phyloP scores from a whole-genome alignment of 805 yeast genomes.

The Barnettozyma siamensis region DNA sequence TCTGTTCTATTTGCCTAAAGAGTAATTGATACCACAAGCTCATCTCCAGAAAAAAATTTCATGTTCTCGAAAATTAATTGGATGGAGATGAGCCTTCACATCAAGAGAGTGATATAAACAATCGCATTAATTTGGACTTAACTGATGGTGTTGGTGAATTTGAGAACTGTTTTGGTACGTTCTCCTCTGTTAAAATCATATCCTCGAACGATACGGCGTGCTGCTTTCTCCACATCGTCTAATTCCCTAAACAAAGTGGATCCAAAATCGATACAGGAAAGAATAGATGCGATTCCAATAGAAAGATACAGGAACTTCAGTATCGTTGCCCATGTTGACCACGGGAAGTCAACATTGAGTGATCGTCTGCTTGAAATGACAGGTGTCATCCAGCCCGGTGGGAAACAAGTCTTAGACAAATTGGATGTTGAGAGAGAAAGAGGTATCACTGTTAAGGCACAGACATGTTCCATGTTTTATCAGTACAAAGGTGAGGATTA shows the following conservation, averaged over 20 bases:
- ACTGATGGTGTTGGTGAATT: not conserved
- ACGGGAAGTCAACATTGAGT: conserved; percentile 80
- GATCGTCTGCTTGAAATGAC: conserved; percentile 85
- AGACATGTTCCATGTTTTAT: conserved; percentile 92
- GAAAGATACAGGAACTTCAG: conserved; percentile 84
- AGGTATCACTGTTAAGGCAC: conserved; percentile 96
- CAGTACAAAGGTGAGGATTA: conserved; percentile 63
- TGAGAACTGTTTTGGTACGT: not conserved
- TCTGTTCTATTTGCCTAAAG: too few species aligned
- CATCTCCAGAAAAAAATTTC: not conserved
- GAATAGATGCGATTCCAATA: conserved; percentile 76
- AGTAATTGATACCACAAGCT: too few species aligned
- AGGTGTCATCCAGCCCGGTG: conserved; percentile 79
- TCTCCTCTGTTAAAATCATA: too few species aligned
- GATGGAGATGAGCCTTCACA: too few species aligned
- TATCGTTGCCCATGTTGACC: conserved; percentile 95
- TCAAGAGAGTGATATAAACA: too few species aligned
- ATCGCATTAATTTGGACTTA: too few species aligned
- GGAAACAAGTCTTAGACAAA: conserved; percentile 83
- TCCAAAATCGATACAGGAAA: conserved; percentile 32
- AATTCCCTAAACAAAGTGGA: not conserved
- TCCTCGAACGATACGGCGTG: conserved; percentile 8
- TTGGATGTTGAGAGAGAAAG: conserved; percentile 93
- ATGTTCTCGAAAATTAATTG: not conserved
- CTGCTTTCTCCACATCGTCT: conserved; percentile 1